Base-by-base conservation (phyloP, 495 filamentous ascomycete genomes). In the Parmelia sp. region DNA sequence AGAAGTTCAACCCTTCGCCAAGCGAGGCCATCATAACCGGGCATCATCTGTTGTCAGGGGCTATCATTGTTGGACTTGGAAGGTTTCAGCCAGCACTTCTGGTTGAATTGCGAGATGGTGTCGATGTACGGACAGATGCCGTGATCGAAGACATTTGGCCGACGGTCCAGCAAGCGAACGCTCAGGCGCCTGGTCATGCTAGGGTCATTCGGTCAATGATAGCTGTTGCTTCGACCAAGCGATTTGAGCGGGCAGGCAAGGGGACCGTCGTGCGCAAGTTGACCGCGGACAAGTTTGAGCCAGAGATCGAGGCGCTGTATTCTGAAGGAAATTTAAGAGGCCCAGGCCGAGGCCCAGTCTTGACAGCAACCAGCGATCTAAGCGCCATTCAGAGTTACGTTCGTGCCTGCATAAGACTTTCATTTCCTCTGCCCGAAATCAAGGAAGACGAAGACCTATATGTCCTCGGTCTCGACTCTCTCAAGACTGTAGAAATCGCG, bases 1-100 rank as follows among this genome's bases (percentile, higher is more conserved):
- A 87, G 69, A 89, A 87, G 72, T 69, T 86, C 5, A 87, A 87
- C 65, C 84, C 85, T 0, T 70, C 83, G 11, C 72, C 75, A 0
- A 79, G 84, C n/a, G 86, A 89, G 36, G 57, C 33, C 10, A 61
- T 60, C 14, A 64, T 67, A 31, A 21, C 36, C 12, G 57, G 56
- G 12, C 57, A 64, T 37, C 57, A 45, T 7, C 37, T 60, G 12
- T 35, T 64, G 14, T 67, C 61, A 29, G 65, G 53, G 10, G 65
- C 65, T 60, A 10, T 67, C 15, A 57, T 67, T 60, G 61, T 67
- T 27, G 61, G 65, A 14, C 55, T 60, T 40, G 61, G 45, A 7
- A 42, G 59, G 8, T 72, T 73, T 51, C 70, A 70, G 10, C 57
- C 71, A 37, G 70, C 64, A 12, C 44, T 73, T 42, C 49, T 75